Percentiles rank a stretch among this genome's conserved stretches.
Conservation (phyloP, 495 filamentous ascomycete genomes). For the Glonium stellatum region DNA sequence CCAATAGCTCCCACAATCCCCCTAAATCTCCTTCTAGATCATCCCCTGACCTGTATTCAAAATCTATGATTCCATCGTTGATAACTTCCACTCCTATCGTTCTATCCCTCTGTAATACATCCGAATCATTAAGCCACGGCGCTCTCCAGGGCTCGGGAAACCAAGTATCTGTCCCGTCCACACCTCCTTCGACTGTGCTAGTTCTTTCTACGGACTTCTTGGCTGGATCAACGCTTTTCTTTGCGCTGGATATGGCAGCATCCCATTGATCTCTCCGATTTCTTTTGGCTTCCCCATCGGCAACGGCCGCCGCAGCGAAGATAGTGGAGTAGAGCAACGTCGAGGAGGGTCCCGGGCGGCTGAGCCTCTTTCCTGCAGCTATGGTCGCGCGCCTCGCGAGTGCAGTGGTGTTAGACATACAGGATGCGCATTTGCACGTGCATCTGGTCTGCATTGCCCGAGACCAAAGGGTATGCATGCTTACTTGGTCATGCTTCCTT, state of each 20-base stretch:
- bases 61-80: not conserved
- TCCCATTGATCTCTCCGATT: conserved; percentile 58
- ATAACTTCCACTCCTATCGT: not conserved
- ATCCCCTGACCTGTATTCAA: not conserved
- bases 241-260: conserved; percentile 45
- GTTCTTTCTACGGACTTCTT: not conserved
- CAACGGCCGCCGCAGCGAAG: conserved; percentile 61
- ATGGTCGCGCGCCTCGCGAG: conserved; percentile 46
- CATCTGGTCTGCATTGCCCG: conserved; percentile 54
- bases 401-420: conserved; percentile 48
- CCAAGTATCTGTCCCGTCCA: not conserved
- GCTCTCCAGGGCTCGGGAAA: not conserved
- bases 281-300: conserved; percentile 58
- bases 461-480: conserved; percentile 67
- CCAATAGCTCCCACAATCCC: conserved; percentile 12
- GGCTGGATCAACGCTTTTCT: conserved; percentile 33
- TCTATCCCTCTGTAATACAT: not conserved
- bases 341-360: conserved; percentile 54
- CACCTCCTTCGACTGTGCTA: not conserved
- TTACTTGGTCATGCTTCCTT: conserved; percentile 24
- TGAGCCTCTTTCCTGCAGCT: conserved; percentile 46
- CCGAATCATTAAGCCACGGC: not conserved
- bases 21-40: conserved; percentile 8
- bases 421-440: conserved; percentile 60
- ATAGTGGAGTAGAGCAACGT: conserved; percentile 67